A percentile compares a stretch with the other conserved stretches of the same genome.
Evolutionary conservation across 2,329 filamentous ascomycete genomes (phyloP).

Genomic region (Aspergillus sergii): DNA sequence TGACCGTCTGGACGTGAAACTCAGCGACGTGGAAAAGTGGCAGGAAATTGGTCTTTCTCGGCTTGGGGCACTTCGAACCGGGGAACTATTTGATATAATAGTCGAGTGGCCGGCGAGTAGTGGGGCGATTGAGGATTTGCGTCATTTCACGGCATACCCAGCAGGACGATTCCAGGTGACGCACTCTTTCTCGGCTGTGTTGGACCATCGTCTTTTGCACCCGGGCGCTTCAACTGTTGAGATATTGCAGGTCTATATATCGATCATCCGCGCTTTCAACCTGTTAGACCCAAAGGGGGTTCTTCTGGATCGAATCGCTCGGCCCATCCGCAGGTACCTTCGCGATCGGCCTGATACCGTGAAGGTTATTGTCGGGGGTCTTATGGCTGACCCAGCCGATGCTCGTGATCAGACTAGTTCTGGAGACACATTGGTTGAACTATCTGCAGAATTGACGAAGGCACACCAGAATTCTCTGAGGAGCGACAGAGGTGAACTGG

Average conservation of each 20-base stretch:
- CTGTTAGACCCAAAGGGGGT: constrained; percentile 67
- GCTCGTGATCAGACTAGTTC: constrained; percentile 32
- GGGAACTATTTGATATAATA: constrained; percentile 63
- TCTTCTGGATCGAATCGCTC: constrained; percentile 66
- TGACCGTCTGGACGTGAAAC: constrained; percentile 35
- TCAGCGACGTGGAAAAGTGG: constrained; percentile 55
- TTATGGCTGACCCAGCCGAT: constrained; percentile 58
- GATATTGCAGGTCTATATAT: constrained; percentile 69
- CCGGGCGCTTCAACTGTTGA: constrained; percentile 67
- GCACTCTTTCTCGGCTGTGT: constrained; percentile 54
- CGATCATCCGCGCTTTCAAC: constrained; percentile 65
- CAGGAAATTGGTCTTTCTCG: constrained; percentile 58
- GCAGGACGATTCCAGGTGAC: constrained; percentile 59
- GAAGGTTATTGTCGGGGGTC: constrained; percentile 65
- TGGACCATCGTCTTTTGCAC: constrained; percentile 60
- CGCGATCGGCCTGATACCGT: constrained; percentile 67
- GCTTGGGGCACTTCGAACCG: constrained; percentile 58
- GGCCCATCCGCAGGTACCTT: constrained; percentile 64
- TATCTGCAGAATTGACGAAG: constrained; percentile 56
- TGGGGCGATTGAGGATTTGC: constrained; percentile 64
- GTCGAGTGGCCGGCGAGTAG: constrained; percentile 62
- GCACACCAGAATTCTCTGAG: constrained; percentile 45
- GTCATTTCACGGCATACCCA: constrained; percentile 57
- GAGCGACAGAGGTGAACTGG: constrained; percentile 66
- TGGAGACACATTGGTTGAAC: constrained; percentile 52